phyloP scores from a whole-genome alignment of 176 grass and related monocot genomes.

The Raddia guianensis region DNA sequence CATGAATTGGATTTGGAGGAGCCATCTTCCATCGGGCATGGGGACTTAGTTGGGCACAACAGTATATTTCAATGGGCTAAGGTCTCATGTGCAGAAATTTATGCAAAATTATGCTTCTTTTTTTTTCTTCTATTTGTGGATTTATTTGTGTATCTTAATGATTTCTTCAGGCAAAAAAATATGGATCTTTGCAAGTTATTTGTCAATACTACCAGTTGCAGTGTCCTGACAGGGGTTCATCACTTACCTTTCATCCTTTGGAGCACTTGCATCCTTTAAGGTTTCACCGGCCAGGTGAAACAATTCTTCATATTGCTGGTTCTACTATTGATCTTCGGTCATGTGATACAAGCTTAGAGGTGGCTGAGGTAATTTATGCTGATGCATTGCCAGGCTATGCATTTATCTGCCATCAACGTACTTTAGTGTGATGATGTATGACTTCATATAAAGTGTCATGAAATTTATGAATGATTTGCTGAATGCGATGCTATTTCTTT shows the following conservation, averaged over 20 bases:
- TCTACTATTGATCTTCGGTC: conserved; percentile 86
- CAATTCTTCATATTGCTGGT: conserved; percentile 93
- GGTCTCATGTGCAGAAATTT: conserved; percentile 53
- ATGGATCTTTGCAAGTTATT: conserved; percentile 88
- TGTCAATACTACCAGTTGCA: conserved; percentile 83
- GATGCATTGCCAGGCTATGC: conserved; percentile 26
- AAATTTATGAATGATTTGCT: conserved; percentile 37
- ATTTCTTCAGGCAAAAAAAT: conserved; percentile 75
- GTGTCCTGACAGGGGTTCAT: conserved; percentile 84
- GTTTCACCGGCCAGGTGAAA: conserved; percentile 93
- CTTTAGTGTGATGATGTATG: conserved; percentile 7
- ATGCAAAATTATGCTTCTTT: conserved; percentile 18
- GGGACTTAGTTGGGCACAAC: conserved; percentile 61
- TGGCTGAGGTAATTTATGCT: conserved; percentile 71
- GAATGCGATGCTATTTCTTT: conserved; percentile 28
- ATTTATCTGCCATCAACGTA: background rate
- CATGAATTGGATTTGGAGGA: conserved; percentile 69
- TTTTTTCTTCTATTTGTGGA: background rate
- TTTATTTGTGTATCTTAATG: conserved; percentile 30
- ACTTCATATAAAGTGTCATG: background rate
- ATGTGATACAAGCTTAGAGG: conserved; percentile 77
- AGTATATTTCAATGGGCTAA: conserved; percentile 92
- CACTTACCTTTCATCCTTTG: conserved; percentile 85
- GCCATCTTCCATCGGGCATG: conserved; percentile 85
- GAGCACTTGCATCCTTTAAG: conserved; percentile 91